Evolutionary conservation across 179 eudicot genomes (phyloP), one percentile per base, ranked within the genome.

Genomic region (Silene coronaria): DNA sequence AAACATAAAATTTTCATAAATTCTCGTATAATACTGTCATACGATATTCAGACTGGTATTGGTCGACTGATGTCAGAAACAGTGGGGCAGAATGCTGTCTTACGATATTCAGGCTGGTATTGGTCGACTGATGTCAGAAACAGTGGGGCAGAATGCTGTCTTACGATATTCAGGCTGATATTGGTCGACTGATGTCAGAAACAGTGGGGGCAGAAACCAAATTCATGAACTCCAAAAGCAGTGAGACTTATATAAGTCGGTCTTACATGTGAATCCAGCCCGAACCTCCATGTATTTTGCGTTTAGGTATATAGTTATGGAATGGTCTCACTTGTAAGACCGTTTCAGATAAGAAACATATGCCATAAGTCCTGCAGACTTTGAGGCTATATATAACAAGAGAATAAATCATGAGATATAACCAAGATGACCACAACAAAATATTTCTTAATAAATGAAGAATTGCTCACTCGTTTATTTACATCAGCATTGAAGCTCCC

Each of bases 401-500:
- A 53, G 26, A 21, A 19, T 19, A 4, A 5, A 63, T 26, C 26
- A n/a, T 66, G 46, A 36, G 19, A 66, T 16, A 34, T 14, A 34
- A 28, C 21, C 19, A 28, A 28, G 48, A 67, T 2, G 61, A 10
- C 67, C 59, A 53, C 8, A 22, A 51, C 21, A 72, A 28, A 59
- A 22, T 51, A 23, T 42, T 30, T 8, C 65, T n/a, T 22, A 26
- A 58, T 22, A 72, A 26, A 76, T 45, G 38, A 76, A 32, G 60
- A 59, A 46, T 77, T 21, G 48, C 22, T 21, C 72, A 30, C 38
- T 34, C 71, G 23, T 45, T 6, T 63, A 67, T 67, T 60, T 59
- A 51, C 78, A 81, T 66, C 71, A 64, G 66, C n/a, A 63, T 26
- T 0, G 22, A 73, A 67, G 19, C 26, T 60, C 67, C 30, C 22